phyloP scores from a whole-genome alignment of 2,329 filamentous ascomycete species.

The Claviceps africana region DNA sequence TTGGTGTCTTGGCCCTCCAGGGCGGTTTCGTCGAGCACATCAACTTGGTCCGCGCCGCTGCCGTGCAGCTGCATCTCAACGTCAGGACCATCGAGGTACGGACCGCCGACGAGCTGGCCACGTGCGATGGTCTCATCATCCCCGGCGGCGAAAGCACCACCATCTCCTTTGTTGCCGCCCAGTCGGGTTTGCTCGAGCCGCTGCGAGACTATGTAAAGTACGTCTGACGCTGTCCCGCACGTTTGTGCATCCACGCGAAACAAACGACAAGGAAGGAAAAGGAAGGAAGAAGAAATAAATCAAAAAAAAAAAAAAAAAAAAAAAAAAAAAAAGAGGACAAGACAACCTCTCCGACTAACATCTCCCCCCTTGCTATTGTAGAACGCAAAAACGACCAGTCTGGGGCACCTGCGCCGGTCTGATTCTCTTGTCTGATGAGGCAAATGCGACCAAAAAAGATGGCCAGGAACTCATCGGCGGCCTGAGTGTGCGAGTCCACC shows the following conservation, averaged over 20 bases:
- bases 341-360: neutral
- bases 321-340: neutral
- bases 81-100: constrained; percentile 69
- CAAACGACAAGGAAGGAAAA: too few relatives aligned
- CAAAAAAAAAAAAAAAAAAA: neutral
- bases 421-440: constrained; percentile 77
- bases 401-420: constrained; percentile 96
- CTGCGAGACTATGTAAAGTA: constrained; percentile 83
- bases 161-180: constrained; percentile 74
- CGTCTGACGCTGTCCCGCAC: neutral
- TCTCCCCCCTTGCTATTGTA: constrained; percentile 25
- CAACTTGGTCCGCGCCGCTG: constrained; percentile 56
- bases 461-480: constrained; percentile 91
- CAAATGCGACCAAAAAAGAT: constrained; percentile 76
- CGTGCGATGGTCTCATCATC: constrained; percentile 73
- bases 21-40: constrained; percentile 89
- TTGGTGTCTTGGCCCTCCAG: constrained; percentile 64
- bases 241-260: neutral
- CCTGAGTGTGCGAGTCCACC: constrained; percentile 75
- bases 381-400: constrained; percentile 61
- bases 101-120: constrained; percentile 53
- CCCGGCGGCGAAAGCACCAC: constrained; percentile 93
- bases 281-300: too few relatives aligned
- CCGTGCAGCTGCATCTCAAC: constrained; percentile 28
- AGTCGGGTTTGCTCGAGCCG: constrained; percentile 70